A percentile compares a stretch with the other conserved stretches of the same genome.
These are phyloP conservation scores for Sarocladium kiliense DNA, from an alignment of 2,329 filamentous ascomycete species.

Conservation along the genomic window DNA sequence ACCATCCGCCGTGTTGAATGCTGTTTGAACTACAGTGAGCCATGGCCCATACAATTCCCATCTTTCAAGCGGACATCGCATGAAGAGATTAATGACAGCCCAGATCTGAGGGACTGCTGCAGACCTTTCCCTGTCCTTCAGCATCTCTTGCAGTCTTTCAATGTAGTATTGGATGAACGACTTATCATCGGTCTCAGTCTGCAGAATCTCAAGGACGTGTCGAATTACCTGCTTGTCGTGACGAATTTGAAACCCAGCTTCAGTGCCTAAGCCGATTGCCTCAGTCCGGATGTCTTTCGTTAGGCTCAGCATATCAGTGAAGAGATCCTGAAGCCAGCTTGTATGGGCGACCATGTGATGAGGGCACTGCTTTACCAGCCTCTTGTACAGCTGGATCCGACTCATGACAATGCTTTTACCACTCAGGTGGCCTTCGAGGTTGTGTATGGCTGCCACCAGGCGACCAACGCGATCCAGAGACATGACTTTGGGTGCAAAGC, in stretches of 20 bases:
- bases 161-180: slow-evolving; percentile 67
- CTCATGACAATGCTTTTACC: slow-evolving; percentile 78
- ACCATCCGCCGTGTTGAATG: slow-evolving; percentile 74
- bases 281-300: slow-evolving; percentile 70
- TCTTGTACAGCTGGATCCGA: slow-evolving; percentile 73
- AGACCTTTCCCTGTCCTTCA: slow-evolving; percentile 47
- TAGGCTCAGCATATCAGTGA: slow-evolving; percentile 75
- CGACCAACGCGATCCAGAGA: slow-evolving; percentile 64
- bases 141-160: slow-evolving; percentile 62
- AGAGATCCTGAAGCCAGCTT: slow-evolving; percentile 78
- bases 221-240: slow-evolving; percentile 63
- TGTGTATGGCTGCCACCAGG: slow-evolving; percentile 65
- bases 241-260: slow-evolving; percentile 65
- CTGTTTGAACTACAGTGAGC: slow-evolving; percentile 73
- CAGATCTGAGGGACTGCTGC: slow-evolving; percentile 79
- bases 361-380: slow-evolving; percentile 66
- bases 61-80: slow-evolving; percentile 59
- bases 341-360: slow-evolving; percentile 64
- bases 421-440: slow-evolving; percentile 65
- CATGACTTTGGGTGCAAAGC: slow-evolving; percentile 71
- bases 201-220: slow-evolving; percentile 60
- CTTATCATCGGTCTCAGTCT: slow-evolving; percentile 43
- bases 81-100: slow-evolving; percentile 74
- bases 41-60: slow-evolving; percentile 74
- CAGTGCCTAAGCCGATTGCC: slow-evolving; percentile 69